Evolutionary conservation across 2,329 filamentous ascomycete genomes (phyloP), one percentile per base, ranked within the genome.

Genomic region (Colletotrichum australisinense): DNA sequence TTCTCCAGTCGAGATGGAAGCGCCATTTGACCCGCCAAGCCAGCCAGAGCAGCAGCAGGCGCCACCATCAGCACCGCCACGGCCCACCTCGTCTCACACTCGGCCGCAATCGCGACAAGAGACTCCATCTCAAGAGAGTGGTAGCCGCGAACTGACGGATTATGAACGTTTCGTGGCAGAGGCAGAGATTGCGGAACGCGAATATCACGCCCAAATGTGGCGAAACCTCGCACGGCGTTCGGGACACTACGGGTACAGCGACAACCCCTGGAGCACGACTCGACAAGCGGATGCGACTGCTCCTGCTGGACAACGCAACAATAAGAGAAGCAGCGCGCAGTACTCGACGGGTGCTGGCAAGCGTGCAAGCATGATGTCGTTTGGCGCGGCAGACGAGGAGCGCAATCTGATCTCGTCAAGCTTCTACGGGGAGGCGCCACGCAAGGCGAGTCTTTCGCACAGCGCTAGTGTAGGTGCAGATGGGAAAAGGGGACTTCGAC

Each of bases 131-230:
- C 52, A 71, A 30, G 59, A 62, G 28, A 8, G 22, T 24, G 16
- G 30, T 28, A 30, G 26, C 22, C 59, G 16, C 35, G 63, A 63
- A 16, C 59, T 60, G 72, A 63, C 70, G 14, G 79, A 81, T 67
- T 81, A 76, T 55, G 78, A 81, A 57, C 65, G 74, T 1, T 81
- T 81, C 57, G 62, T 81, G 11, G 76, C 77, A 6, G 75, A 74
- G 22, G 80, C 80, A 26, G 75, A 78, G 55, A 78, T 75, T 6
- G 67, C 77, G 4, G 80, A 80, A 46, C 77, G 77, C 8, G 74
- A 75, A 2, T 57, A 76, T 8, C 76, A 76, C 42, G 77, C 78
- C 11, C 63, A 75, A 28, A 67, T 77, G 14, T 60, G 75, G 63
- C 78, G 75, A 22, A 76, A 66, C 28, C 64, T 78, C 3, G 74